Conservation (phyloP, 306 rosid species). For the Echinosophora koreensis region DNA sequence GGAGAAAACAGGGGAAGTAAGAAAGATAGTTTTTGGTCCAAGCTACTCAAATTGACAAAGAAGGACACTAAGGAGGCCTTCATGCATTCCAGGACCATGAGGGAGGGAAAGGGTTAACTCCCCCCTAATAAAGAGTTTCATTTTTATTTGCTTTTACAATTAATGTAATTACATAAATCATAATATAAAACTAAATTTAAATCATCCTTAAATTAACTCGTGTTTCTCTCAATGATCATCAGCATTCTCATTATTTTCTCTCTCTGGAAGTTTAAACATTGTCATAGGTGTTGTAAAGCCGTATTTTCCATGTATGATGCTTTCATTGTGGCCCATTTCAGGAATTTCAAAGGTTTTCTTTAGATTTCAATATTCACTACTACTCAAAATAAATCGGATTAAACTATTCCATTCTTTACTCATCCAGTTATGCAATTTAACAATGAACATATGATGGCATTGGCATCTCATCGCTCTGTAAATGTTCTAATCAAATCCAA, state of each 20-base stretch:
- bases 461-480: too few species aligned
- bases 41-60: conserved; percentile 59
- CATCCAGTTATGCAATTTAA: neutral
- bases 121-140: neutral
- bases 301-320: neutral
- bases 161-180: neutral
- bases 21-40: conserved; percentile 74
- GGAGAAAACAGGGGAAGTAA: conserved; percentile 36
- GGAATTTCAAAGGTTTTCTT: neutral
- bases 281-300: neutral
- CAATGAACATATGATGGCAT: neutral
- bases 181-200: neutral
- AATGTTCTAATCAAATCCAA: neutral
- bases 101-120: conserved; percentile 39
- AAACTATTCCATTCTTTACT: neutral
- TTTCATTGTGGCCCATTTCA: neutral
- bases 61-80: conserved; percentile 55
- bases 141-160: neutral
- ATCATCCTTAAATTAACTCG: neutral
- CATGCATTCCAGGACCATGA: conserved; percentile 46
- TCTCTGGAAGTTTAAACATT: neutral
- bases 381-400: neutral
- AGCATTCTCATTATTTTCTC: neutral
- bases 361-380: neutral
- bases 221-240: neutral